Evolutionary conservation across 768 basidiomycete species (phyloP), one percentile per base, ranked within the genome.

Genomic region (Hemileccinum impolitum): DNA sequence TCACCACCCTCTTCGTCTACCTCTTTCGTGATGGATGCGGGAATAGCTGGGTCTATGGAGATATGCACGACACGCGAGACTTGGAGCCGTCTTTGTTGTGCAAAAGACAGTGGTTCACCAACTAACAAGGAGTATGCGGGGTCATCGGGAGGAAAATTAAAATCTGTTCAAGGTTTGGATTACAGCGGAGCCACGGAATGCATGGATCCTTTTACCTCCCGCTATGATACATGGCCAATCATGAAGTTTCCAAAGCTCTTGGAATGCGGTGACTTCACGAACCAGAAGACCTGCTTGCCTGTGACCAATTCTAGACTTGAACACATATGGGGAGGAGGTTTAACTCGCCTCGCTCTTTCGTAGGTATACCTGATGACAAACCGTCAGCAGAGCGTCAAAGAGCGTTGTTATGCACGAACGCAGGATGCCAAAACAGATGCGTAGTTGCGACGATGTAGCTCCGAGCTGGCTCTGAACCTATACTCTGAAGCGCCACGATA

Each of bases 371-470:
- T 58, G 32, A 23, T 41, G 19, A 31, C 2, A 13, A 40, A 42
- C 15, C 14, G n/a, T 59, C 23, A 58, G 42, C 11, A 7, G 25
- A n/a, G 21, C 8, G 18, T 45, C 11, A 18, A 37, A 21, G n/a
- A 47, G 32, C 8, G 9, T 25, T 8, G 31, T 45, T 3, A 26
- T 31, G 18, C 25, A 71, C 79, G 50, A 68, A 92, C 84, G 77
- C 79, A 6, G 93, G 93, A 68, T 95, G 93, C 94, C 94, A 97
- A 67, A 96, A 97, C 19, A 95, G 72, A 71, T 97, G 94, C 0
- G 94, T 94, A 1, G 94, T 96, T 3, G 82, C 90, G 13, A 94
- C 70, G 35, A 95, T 70, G 30, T 91, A 66, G 4, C 93, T 90
- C 34, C 72, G 68, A 7, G 61, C 34, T 50, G 36, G 45, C 23